Conservation (phyloP, 2,329 filamentous ascomycete species). For the Ceratocystis smalleyi region DNA sequence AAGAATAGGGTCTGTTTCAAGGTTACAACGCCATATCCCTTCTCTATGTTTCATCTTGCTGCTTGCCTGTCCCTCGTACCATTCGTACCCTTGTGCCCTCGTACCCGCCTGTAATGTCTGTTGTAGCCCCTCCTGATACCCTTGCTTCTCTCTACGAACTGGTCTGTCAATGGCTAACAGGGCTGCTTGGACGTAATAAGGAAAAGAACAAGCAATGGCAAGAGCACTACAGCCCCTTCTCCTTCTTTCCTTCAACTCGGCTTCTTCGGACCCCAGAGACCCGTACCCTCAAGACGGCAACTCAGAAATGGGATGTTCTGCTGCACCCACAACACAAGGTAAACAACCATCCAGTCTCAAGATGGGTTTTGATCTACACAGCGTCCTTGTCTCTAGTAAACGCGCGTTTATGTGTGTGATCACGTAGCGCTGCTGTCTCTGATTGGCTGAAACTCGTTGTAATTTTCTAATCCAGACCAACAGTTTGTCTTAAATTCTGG, state of each 20-base stretch:
- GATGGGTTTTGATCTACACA: background rate
- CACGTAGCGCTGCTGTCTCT: background rate
- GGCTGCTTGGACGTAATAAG: background rate
- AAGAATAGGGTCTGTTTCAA: background rate
- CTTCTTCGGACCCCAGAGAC: background rate
- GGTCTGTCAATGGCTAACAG: background rate
- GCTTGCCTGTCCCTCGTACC: background rate
- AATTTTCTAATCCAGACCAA: background rate
- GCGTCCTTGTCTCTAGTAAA: background rate
- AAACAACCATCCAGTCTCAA: too few species aligned
- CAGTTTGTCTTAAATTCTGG: background rate
- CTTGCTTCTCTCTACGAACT: background rate
- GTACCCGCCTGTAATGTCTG: background rate
- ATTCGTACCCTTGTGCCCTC: background rate
- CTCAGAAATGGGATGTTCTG: background rate
- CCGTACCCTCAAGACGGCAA: too few species aligned
- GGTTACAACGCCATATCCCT: constrained; percentile 1
- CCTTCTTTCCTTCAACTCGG: background rate
- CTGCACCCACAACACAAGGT: background rate
- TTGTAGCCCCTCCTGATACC: background rate
- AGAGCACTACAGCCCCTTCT: too few species aligned
- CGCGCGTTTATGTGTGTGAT: constrained; percentile 2
- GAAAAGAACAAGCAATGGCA: background rate
- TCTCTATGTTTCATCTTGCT: background rate
- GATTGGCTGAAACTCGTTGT: background rate